phyloP scores from a whole-genome alignment of 2,329 filamentous ascomycete genomes.

The Alternaria arbusti region DNA sequence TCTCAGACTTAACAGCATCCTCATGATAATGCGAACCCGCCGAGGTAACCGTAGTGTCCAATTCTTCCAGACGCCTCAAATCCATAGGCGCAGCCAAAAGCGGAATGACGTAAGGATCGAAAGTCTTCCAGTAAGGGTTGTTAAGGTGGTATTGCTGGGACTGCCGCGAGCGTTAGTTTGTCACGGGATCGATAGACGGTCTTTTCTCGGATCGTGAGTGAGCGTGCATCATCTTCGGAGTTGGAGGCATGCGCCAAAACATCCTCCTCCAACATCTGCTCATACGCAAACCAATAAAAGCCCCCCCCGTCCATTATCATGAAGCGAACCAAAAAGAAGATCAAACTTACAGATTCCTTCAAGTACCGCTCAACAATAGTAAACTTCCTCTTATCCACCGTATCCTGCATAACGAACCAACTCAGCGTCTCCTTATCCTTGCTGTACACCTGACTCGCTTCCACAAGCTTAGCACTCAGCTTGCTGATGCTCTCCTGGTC shows the following conservation, averaged over 20 bases:
- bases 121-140: conserved; percentile 78
- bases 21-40: conserved; percentile 12
- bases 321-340: not conserved
- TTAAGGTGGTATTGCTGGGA: conserved; percentile 54
- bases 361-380: conserved; percentile 78
- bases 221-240: no score
- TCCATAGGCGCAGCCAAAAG: conserved; percentile 74
- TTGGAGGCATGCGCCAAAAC: not conserved
- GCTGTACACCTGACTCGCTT: conserved; percentile 75
- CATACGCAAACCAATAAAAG: not conserved
- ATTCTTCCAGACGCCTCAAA: conserved; percentile 69
- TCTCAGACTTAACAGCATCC: conserved; percentile 10
- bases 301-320: no score
- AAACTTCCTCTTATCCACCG: conserved; percentile 71
- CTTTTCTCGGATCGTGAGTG: no score
- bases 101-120: conserved; percentile 75
- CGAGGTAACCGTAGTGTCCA: conserved; percentile 51
- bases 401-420: conserved; percentile 81
- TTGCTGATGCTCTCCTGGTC: conserved; percentile 68
- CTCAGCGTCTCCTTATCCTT: conserved; percentile 70
- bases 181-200: no score
- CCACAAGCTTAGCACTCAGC: conserved; percentile 74
- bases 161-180: conserved; percentile 19
- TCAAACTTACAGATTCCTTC: conserved; percentile 63
- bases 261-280: not conserved